A percentile compares a stretch with the other conserved stretches of the same genome.
Evolutionary conservation across 106 monocot species (phyloP).

Genomic region (Platanthera zijinensis): DNA sequence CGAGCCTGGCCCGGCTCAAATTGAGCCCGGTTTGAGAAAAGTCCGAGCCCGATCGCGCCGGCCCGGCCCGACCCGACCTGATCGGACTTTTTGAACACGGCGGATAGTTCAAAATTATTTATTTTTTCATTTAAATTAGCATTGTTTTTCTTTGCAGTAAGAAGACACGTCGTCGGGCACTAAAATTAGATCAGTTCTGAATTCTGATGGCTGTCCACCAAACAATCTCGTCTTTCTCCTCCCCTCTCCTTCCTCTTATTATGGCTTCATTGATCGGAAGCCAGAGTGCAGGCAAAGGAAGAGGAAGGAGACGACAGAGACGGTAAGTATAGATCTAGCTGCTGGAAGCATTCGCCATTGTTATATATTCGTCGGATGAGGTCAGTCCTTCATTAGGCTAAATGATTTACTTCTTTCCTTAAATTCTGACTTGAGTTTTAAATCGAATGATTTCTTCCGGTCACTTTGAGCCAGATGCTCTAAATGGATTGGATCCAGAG

Average conservation of each 20-base stretch:
- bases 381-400: background rate
- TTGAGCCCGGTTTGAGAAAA: no score
- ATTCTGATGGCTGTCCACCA: background rate
- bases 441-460: background rate
- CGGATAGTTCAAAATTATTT: no score
- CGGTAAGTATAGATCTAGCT: background rate
- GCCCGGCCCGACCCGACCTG: no score
- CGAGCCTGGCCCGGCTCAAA: no score
- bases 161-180: background rate
- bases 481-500: background rate
- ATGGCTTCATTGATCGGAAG: background rate
- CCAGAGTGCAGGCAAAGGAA: background rate
- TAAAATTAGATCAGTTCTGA: background rate
- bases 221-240: background rate
- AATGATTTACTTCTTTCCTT: background rate
- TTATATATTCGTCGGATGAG: background rate
- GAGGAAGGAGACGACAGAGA: background rate
- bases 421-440: background rate
- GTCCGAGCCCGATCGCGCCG: no score
- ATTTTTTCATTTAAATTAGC: no score
- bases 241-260: background rate
- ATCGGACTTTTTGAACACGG: no score
- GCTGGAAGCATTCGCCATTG: background rate
- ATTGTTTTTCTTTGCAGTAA: background rate
- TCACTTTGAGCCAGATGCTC: background rate